Evolutionary conservation across 1,139 yeast genomes (phyloP), one percentile per base, ranked within the genome.

Genomic region (Scheffersomyces illinoinensis): DNA sequence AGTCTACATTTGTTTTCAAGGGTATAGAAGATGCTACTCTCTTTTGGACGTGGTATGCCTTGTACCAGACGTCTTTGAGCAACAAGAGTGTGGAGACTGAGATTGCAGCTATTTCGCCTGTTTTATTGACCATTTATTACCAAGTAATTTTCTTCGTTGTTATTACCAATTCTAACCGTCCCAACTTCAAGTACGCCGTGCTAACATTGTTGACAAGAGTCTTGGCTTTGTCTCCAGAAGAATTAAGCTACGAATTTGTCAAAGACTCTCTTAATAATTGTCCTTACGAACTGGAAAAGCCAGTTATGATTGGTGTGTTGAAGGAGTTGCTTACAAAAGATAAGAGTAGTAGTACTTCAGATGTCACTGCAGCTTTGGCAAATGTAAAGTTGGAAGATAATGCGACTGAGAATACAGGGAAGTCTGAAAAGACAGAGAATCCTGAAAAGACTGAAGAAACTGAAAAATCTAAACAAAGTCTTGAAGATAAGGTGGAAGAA

Each of bases 241-340:
- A 76, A 3, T 75, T 80, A 17, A 76, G 90, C 1, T 90, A 85
- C 71, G 79, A 77, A 5, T 91, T 89, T 67, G 76, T 91, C 21
- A 68, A 80, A 50, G 95, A 91, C 68, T 83, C 95, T 0, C 77
- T 93, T 59, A 75, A 78, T 47, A 79, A 84, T 58, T 91, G 96
- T 68, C 96, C 97, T 1, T 87, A 80, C 69, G 85, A 81, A 52
- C 79, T 81, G 53, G 83, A 85, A 23, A 86, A 87, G 64, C 81
- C 87, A 33, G 85, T 86, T 3, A 75, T 88, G 55, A 81, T 91
- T 18, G 85, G 88, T 3, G 84, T 91, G 33, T 79, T 91, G 65
- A 92, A 90, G 69, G 90, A 87, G 62, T 77, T 91, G 60, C 74
- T 85, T 64, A 70, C 79, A 39, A 75, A 79, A 61, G 66, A 65